Base-by-base conservation (phyloP, 1,284 basidiomycete genomes). In the Malassezia arunalokei region DNA sequence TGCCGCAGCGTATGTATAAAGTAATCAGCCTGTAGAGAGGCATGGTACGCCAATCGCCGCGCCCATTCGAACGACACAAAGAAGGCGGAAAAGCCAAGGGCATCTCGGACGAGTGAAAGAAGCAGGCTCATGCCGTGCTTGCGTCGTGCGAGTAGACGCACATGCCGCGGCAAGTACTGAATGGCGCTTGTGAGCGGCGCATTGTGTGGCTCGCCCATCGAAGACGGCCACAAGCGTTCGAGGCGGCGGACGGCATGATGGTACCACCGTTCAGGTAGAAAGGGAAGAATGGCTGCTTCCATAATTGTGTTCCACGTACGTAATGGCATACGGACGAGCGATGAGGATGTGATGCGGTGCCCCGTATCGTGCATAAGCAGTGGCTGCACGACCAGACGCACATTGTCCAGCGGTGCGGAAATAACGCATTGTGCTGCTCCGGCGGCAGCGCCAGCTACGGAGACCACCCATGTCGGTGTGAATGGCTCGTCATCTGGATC, bases 331-430 rank as follows among this genome's bases (percentile, higher is more conserved):
- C 35, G 32, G 6, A 31, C 41, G 49, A 42, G 48, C 46, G n/a
- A 44, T 31, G n/a, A 45, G 33, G 2, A 47, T 35, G 27, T 32
- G 24, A 1, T 28, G 29, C 0, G 47, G 32, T 30, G 45, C 43
- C 17, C 31, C 45, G 39, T 51, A 41, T 32, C 47, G 29, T 31
- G 42, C 20, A 56, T 54, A 28, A 63, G 49, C 40, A 60, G 49
- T 17, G 54, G 58, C 50, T 66, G 65, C 5, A 76, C 60, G 15
- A 76, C 64, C 20, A 74, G 61, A 12, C 75, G 68, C 9, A 75
- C 71, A 42, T 76, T 76, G 59, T 76, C 75, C 12, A 76, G 65
- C 0, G 75, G 75, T 0, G 74, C 71, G 2, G 73, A 74, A 24
- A 76, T 65, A 45, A 75, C 59, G 28, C 73, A 74, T 53, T 76